Conservation (phyloP, 495 filamentous ascomycete species). For the Daldinia caldariorum region DNA sequence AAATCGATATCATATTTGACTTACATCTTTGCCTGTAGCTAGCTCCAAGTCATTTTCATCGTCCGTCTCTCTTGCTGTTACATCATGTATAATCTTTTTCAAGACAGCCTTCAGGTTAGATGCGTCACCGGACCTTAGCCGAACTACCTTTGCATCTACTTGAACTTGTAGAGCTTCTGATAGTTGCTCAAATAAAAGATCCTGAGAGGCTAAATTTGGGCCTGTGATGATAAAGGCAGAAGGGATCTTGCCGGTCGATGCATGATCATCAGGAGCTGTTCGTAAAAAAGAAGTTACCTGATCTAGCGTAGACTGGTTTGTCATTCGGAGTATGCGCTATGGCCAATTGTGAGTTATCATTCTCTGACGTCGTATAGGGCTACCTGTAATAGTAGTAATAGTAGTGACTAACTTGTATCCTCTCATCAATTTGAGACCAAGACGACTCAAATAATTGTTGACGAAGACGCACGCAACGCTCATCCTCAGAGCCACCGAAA, state of each 20-base stretch:
- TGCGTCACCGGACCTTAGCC: slow-evolving; percentile 79
- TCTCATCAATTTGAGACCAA: slow-evolving; percentile 73
- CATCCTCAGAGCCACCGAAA: slow-evolving; percentile 68
- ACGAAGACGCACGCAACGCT: slow-evolving; percentile 62
- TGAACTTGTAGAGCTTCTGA: slow-evolving; percentile 61
- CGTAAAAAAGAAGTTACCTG: slow-evolving; percentile 74
- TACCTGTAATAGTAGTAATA: neutral
- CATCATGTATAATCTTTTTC: slow-evolving; percentile 83
- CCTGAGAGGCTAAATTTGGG: slow-evolving; percentile 84
- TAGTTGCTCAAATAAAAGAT: slow-evolving; percentile 75
- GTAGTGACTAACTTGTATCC: slow-evolving; percentile 68
- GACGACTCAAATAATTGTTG: slow-evolving; percentile 69
- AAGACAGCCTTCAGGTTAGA: slow-evolving; percentile 83
- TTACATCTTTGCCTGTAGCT: slow-evolving; percentile 63
- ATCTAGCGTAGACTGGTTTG: slow-evolving; percentile 67
- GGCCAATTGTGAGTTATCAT: slow-evolving; percentile 17
- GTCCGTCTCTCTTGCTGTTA: slow-evolving; percentile 51
- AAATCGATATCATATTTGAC: slow-evolving; percentile 24
- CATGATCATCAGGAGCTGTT: slow-evolving; percentile 51
- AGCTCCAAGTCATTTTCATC: slow-evolving; percentile 62
- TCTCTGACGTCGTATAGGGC: slow-evolving; percentile 8
- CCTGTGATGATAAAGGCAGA: slow-evolving; percentile 85
- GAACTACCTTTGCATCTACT: slow-evolving; percentile 67
- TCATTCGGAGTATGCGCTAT: slow-evolving; percentile 66
- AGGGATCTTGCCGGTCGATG: slow-evolving; percentile 65